phyloP scores from a whole-genome alignment of 169 alveolate genomes.

The Plasmodium berghei region DNA sequence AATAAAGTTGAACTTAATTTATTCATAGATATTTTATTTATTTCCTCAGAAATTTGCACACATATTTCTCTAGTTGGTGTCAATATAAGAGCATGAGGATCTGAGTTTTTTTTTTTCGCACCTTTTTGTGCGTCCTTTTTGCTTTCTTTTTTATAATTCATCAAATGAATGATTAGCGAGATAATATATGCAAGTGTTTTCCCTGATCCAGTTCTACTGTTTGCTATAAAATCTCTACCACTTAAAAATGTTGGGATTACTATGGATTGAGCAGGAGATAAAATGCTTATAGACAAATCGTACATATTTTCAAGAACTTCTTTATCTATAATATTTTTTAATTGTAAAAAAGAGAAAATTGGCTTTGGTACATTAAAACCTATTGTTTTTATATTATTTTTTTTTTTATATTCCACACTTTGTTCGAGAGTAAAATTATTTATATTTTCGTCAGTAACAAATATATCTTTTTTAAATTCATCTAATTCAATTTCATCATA shows the following conservation, averaged over 20 bases:
- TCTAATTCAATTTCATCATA: conserved; percentile 40
- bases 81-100: conserved; percentile 80
- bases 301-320: conserved; percentile 53
- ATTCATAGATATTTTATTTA: conserved; percentile 27
- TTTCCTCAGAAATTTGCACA: conserved; percentile 88
- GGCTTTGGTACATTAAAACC: conserved; percentile 75
- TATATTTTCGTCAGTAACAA: conserved; percentile 46
- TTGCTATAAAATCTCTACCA: conserved; percentile 96
- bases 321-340: conserved; percentile 55
- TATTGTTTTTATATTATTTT: conserved; percentile 56
- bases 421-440: conserved; percentile 54
- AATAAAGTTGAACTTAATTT: conserved; percentile 48
- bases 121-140: background rate
- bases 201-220: conserved; percentile 96
- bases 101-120: background rate
- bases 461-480: conserved; percentile 34
- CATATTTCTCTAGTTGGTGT: conserved; percentile 94
- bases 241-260: conserved; percentile 85
- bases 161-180: conserved; percentile 92
- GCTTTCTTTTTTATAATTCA: conserved; percentile 82
- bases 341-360: conserved; percentile 53
- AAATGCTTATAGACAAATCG: conserved; percentile 27
- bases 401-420: conserved; percentile 71
- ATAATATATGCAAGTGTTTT: conserved; percentile 94
- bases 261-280: conserved; percentile 59